Evolutionary conservation across 768 basidiomycete species (phyloP).

Genomic region (Leccinellum albellum): DNA sequence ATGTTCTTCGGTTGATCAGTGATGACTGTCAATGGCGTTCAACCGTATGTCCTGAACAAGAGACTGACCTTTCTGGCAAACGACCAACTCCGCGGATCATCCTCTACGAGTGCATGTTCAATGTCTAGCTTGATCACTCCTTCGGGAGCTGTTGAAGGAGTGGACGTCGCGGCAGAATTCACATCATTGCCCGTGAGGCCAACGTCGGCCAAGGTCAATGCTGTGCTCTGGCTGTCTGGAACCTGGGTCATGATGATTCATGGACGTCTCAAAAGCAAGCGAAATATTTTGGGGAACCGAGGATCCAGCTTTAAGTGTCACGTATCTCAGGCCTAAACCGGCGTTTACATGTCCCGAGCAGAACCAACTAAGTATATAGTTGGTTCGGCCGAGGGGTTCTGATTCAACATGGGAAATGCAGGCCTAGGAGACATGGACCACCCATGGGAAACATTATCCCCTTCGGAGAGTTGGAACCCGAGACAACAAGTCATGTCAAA

Average conservation of each 20-base stretch:
- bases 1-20: conserved; percentile 9
- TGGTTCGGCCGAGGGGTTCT: conserved; percentile 9
- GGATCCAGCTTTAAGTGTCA: conserved; percentile 3
- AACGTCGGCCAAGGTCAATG: background rate
- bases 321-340: background rate
- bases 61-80: conserved; percentile 47
- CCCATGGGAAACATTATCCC: background rate
- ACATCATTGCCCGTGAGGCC: background rate
- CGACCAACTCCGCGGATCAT: conserved; percentile 66
- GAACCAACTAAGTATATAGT: background rate
- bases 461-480: background rate
- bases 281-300: background rate
- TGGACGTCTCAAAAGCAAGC: background rate
- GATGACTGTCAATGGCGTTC: background rate
- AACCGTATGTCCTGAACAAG: too few species aligned
- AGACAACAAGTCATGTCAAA: background rate
- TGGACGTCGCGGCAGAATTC: background rate
- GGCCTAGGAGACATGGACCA: background rate
- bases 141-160: background rate
- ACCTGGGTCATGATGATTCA: conserved; percentile 4
- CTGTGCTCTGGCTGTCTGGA: background rate
- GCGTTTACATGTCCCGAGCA: background rate
- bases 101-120: conserved; percentile 42
- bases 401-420: background rate
- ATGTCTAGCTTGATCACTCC: conserved; percentile 26